phyloP scores from a whole-genome alignment of 148 eudicot species.

The Rheum nobile region DNA sequence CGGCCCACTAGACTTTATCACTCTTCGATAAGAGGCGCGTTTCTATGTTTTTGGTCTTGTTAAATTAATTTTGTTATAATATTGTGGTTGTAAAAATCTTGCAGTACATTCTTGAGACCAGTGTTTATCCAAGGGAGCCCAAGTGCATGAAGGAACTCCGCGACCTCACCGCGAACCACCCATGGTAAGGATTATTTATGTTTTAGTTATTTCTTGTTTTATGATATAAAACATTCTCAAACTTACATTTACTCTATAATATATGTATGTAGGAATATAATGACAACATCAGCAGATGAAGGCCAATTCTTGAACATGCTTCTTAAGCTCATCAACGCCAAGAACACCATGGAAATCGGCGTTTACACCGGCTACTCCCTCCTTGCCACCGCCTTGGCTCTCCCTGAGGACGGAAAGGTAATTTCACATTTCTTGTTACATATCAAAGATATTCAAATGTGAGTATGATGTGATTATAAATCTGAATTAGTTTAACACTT shows the following conservation, averaged over 20 bases:
- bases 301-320: constrained; percentile 27
- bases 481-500: too few relatives aligned
- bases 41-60: too few relatives aligned
- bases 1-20: too few relatives aligned
- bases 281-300: constrained; percentile 30
- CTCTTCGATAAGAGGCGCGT: too few relatives aligned
- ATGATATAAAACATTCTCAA: too few relatives aligned
- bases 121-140: constrained; percentile 85
- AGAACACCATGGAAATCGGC: constrained; percentile 32
- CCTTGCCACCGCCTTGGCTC: constrained; percentile 30
- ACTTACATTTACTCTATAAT: neutral
- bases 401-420: constrained; percentile 27
- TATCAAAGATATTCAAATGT: neutral
- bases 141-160: constrained; percentile 84
- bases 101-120: constrained; percentile 86
- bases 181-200: constrained; percentile 44
- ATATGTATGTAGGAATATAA: constrained; percentile 17
- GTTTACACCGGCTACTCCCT: constrained; percentile 35
- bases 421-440: constrained; percentile 10
- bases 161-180: constrained; percentile 86
- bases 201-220: too few relatives aligned
- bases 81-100: too few relatives aligned
- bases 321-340: constrained; percentile 21
- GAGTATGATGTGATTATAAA: constrained; percentile 11
- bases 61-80: too few relatives aligned